phyloP scores from a whole-genome alignment of 2,329 filamentous ascomycete genomes.

The Xenoacremonium recifei region DNA sequence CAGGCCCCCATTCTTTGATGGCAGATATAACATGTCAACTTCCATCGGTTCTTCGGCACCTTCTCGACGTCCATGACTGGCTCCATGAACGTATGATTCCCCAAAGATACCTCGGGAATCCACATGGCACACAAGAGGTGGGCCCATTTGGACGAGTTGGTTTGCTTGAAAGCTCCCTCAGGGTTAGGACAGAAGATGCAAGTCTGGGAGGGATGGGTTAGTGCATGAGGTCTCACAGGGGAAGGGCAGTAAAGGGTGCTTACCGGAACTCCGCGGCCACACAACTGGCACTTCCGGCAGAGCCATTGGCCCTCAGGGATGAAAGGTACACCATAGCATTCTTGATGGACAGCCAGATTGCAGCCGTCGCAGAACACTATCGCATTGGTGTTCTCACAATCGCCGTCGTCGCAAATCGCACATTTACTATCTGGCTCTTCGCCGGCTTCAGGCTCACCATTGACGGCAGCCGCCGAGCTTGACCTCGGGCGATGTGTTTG shows the following conservation, averaged over 20 bases:
- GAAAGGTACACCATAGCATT: constrained; percentile 98
- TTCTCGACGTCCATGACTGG: constrained; percentile 98
- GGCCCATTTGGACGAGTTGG: constrained; percentile 93
- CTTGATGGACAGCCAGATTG: constrained; percentile 95
- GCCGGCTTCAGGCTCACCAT: constrained; percentile 78
- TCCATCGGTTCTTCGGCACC: constrained; percentile 93
- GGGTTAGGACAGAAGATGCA: constrained; percentile 99
- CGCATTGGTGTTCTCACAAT: constrained; percentile 98
- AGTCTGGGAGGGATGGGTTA: constrained; percentile 49
- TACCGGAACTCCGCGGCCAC: constrained; percentile 85
- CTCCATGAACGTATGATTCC: constrained; percentile 97
- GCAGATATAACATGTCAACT: constrained; percentile 92
- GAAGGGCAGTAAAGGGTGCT: constrained; percentile 30
- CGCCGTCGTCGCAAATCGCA: constrained; percentile 97
- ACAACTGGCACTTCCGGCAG: constrained; percentile 93
- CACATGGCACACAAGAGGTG: constrained; percentile 96
- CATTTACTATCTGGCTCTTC: constrained; percentile 98
- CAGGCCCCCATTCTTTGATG: constrained; percentile 97
- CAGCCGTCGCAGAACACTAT: constrained; percentile 99
- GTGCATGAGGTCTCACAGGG: constrained; percentile 3
- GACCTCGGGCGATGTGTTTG: constrained; percentile 92
- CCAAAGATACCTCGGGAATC: constrained; percentile 95
- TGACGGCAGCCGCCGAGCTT: constrained; percentile 91
- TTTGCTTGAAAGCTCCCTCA: constrained; percentile 97
- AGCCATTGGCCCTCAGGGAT: constrained; percentile 99